These are phyloP conservation scores for Cladosporium halotolerans DNA, from an alignment of 2,329 filamentous ascomycete species.

Conservation along the genomic window DNA sequence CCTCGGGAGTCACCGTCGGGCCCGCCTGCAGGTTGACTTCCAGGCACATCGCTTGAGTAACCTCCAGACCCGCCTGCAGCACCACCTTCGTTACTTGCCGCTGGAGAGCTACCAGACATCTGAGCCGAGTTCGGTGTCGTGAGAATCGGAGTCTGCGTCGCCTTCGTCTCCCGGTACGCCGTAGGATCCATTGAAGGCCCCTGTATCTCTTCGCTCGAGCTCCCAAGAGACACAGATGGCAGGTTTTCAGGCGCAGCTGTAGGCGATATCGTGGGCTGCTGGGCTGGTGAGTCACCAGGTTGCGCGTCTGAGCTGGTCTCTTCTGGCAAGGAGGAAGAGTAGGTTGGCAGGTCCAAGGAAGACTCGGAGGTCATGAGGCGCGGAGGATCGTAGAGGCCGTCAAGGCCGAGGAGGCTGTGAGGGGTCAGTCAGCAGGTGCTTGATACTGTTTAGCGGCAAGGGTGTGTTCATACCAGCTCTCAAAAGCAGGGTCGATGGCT, in stretches of 20 bases:
- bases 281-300: background rate
- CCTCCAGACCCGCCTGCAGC: no score
- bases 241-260: background rate
- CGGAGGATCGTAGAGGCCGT: slow-evolving; percentile 17
- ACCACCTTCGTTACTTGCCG: no score
- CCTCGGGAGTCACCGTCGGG: no score
- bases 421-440: background rate
- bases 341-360: background rate
- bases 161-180: no score
- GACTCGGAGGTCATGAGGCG: slow-evolving; percentile 2
- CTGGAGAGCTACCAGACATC: no score
- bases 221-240: no score
- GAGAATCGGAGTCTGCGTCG: no score
- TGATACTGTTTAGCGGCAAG: background rate
- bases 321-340: background rate
- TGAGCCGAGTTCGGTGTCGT: no score
- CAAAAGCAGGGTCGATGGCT: slow-evolving; percentile 14
- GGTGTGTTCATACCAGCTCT: slow-evolving; percentile 8
- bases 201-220: no score
- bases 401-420: slow-evolving; percentile 4
- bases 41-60: no score
- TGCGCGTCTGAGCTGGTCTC: background rate
- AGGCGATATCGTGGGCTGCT: background rate
- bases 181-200: no score
- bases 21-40: no score